Evolutionary conservation across 1,139 yeast genomes (phyloP).

Genomic region (Schwanniomyces etchellsii): DNA sequence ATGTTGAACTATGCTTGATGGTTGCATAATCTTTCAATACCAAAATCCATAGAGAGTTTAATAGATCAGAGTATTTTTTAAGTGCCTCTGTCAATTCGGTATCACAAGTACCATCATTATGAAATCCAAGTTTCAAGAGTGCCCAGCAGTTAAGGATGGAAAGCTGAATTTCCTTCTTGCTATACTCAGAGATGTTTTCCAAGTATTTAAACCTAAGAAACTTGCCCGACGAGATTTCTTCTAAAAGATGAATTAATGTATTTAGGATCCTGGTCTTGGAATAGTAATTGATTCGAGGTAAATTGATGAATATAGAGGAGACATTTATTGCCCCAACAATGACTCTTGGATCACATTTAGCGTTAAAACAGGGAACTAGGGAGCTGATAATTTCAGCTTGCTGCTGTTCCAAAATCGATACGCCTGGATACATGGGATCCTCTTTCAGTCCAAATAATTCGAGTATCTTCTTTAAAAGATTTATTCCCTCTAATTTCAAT

Average conservation of each 20-base stretch:
- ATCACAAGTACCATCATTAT: constrained; percentile 24
- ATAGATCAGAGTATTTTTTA: constrained; percentile 51
- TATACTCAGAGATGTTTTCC: constrained; percentile 43
- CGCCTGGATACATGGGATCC: constrained; percentile 72
- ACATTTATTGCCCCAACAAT: constrained; percentile 77
- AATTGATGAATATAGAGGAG: constrained; percentile 66
- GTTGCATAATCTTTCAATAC: constrained; percentile 71
- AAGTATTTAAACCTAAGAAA: constrained; percentile 38
- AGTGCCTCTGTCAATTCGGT: constrained; percentile 41
- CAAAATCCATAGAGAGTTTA: constrained; percentile 77
- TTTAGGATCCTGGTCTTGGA: constrained; percentile 59
- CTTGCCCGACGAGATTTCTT: constrained; percentile 48
- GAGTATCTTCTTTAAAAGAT: constrained; percentile 43
- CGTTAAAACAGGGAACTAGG: constrained; percentile 78
- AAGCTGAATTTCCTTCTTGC: constrained; percentile 61
- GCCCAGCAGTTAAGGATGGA: constrained; percentile 91
- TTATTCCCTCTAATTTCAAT: constrained; percentile 62
- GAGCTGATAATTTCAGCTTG: constrained; percentile 95
- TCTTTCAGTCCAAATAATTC: constrained; percentile 50
- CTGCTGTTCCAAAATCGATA: constrained; percentile 78
- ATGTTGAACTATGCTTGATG: constrained; percentile 47
- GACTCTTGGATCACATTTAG: constrained; percentile 66
- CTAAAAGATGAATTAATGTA: constrained; percentile 63
- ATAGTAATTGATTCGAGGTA: constrained; percentile 44
- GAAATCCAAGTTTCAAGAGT: constrained; percentile 50